Evolutionary conservation across 2,329 filamentous ascomycete genomes (phyloP), one percentile per base, ranked within the genome.

Genomic region (Dothistroma pini): DNA sequence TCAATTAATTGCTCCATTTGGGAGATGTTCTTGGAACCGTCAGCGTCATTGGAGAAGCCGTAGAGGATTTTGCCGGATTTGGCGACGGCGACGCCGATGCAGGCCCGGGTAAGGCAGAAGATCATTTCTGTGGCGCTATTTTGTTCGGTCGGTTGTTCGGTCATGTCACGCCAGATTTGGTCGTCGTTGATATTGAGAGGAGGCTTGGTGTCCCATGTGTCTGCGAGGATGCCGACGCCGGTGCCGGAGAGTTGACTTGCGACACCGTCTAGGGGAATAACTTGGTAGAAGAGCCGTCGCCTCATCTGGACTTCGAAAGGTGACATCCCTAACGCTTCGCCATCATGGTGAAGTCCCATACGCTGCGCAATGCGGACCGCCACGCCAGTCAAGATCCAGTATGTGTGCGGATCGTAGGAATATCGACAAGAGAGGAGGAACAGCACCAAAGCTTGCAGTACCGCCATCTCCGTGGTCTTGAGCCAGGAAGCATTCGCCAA

Each of bases 401-500:
- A 78, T 4, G 84, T 83, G 70, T 44, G 82, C 73, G 77, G 73
- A 60, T 81, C 79, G 44, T 76, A 76, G 4, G 63, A 64, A 22
- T 76, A 71, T 52, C 79, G 76, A 35, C 56, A 58, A 14, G 69
- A 54, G 1, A 69, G 44, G 59, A 89, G 77, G 67, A 87, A 89
- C 16, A 90, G 76, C 3, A 87, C 75, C 58, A 85, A 85, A 1
- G 87, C 88, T 72, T 90, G 87, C 21, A 91, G 74, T 5, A 87
- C 80, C 53, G 84, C 81, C 10, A 89, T 70, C 61, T 90, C 87
- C 2, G 83, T 83, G n/a, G 83, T 84, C 32, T 84, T 82, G 75
- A 91, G 84, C 65, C 90, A 87, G 7, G 83, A 82, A 1, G 86
- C 86, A 63, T 87, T 87, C 44, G 86, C 78, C 22, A 91, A 77